Evolutionary conservation across 257 asterid species (phyloP).

Genomic region (Lithospermum erythrorhizon): DNA sequence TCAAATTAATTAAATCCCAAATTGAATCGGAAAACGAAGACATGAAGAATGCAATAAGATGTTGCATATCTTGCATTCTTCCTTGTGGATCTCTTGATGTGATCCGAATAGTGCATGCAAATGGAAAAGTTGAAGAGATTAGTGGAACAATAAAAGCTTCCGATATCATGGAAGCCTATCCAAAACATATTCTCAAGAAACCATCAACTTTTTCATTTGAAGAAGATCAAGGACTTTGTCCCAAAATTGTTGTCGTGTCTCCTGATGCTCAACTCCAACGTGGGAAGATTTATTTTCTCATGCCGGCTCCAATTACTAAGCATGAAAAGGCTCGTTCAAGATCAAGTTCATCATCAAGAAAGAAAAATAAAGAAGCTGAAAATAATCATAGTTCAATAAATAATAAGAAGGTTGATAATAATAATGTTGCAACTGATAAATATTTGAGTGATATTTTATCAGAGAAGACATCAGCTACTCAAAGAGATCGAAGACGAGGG

Average conservation of each 20-base stretch:
- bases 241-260: slow-evolving; percentile 55
- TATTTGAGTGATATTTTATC: slow-evolving; percentile 75
- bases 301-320: slow-evolving; percentile 15
- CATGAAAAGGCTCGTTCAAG: slow-evolving; percentile 28
- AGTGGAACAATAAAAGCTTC: slow-evolving; percentile 54
- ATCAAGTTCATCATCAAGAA: slow-evolving; percentile 17
- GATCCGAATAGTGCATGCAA: slow-evolving; percentile 72
- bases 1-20: not conserved
- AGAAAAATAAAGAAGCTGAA: slow-evolving; percentile 32
- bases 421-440: slow-evolving; percentile 32
- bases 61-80: slow-evolving; percentile 98
- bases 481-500: slow-evolving; percentile 63
- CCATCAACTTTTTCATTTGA: slow-evolving; percentile 44
- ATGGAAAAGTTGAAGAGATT: slow-evolving; percentile 77
- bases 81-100: slow-evolving; percentile 99
- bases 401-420: slow-evolving; percentile 13
- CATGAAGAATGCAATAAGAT: slow-evolving; percentile 66
- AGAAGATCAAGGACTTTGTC: slow-evolving; percentile 42
- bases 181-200: slow-evolving; percentile 78
- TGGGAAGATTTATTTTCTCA: slow-evolving; percentile 88
- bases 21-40: not conserved
- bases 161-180: slow-evolving; percentile 72
- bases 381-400: slow-evolving; percentile 6
- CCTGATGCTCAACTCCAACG: slow-evolving; percentile 81
- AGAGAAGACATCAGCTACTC: slow-evolving; percentile 46